phyloP scores from a whole-genome alignment of 148 eudicot genomes.

The Rhododendron williamsianum region DNA sequence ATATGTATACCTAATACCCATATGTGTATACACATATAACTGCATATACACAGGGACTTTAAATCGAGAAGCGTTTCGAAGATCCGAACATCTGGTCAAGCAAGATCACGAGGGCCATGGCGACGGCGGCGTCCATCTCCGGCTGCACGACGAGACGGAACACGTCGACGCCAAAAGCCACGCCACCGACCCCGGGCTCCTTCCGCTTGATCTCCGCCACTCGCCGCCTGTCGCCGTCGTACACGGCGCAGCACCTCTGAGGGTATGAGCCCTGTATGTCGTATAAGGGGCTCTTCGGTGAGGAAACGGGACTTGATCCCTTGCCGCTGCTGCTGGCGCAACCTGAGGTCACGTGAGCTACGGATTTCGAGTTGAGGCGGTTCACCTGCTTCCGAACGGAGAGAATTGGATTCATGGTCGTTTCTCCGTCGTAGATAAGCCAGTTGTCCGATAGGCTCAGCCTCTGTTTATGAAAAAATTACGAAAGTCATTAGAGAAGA shows the following conservation, averaged over 20 bases:
- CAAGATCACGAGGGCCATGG: constrained; percentile 64
- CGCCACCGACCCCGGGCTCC: constrained; percentile 47
- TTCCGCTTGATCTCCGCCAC: constrained; percentile 66
- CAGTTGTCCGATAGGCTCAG: constrained; percentile 54
- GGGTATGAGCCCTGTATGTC: constrained; percentile 67
- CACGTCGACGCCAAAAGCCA: constrained; percentile 52
- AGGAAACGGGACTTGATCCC: not conserved
- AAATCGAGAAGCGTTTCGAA: constrained; percentile 9
- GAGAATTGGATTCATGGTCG: constrained; percentile 31
- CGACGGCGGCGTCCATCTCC: constrained; percentile 35
- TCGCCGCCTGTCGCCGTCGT: constrained; percentile 40
- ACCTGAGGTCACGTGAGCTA: constrained; percentile 43
- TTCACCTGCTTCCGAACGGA: constrained; percentile 39
- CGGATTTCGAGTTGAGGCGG: constrained; percentile 31
- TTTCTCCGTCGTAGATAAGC: constrained; percentile 60
- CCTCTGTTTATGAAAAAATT: constrained; percentile 27
- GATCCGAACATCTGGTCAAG: constrained; percentile 74
- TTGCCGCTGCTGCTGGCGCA: not conserved
- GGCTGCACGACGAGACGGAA: constrained; percentile 45
- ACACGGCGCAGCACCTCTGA: constrained; percentile 39
- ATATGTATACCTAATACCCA: not conserved
- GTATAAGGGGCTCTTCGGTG: constrained; percentile 25
- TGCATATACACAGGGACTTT: not conserved
- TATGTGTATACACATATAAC: not conserved
- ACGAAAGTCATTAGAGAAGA: not conserved